A percentile compares a stretch with the other conserved stretches of the same genome.
phyloP scores from a whole-genome alignment of 2,329 filamentous ascomycete species.

The Clonostachys chloroleuca region DNA sequence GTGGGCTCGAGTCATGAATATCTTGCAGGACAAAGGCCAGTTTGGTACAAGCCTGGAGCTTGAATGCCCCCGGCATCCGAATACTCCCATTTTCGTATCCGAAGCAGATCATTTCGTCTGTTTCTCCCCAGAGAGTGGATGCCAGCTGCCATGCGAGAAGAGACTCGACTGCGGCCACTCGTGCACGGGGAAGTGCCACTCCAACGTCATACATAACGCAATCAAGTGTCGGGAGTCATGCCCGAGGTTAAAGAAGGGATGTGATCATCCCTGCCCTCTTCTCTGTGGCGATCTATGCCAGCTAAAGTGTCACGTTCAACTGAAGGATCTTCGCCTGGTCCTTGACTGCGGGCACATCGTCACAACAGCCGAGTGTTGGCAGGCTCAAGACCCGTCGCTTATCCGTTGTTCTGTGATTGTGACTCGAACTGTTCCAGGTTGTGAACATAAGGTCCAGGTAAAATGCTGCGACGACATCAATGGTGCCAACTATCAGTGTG shows the following conservation, averaged over 20 bases:
- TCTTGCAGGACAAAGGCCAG: slow-evolving; percentile 38
- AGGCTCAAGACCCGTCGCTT: slow-evolving; percentile 31
- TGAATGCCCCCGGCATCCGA: slow-evolving; percentile 55
- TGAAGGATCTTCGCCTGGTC: slow-evolving; percentile 19
- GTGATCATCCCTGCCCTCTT: slow-evolving; percentile 36
- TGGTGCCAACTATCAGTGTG: slow-evolving; percentile 37
- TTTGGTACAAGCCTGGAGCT: slow-evolving; percentile 49
- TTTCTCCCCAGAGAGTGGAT: slow-evolving; percentile 60
- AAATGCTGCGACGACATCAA: slow-evolving; percentile 44
- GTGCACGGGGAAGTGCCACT: slow-evolving; percentile 41
- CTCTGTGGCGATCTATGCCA: slow-evolving; percentile 37
- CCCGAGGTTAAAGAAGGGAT: slow-evolving; percentile 30
- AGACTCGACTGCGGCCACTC: slow-evolving; percentile 42
- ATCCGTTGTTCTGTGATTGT: slow-evolving; percentile 47
- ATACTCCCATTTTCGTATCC: slow-evolving; percentile 42
- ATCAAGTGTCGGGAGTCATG: slow-evolving; percentile 40
- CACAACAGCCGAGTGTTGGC: slow-evolving; percentile 24
- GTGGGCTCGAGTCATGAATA: slow-evolving; percentile 56
- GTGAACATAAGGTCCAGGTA: slow-evolving; percentile 46
- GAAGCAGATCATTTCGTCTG: slow-evolving; percentile 52
- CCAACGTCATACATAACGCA: slow-evolving; percentile 37
- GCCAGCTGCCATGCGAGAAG: slow-evolving; percentile 42
- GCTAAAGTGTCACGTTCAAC: slow-evolving; percentile 13
- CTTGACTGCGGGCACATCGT: slow-evolving; percentile 37
- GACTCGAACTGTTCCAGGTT: slow-evolving; percentile 43